Conservation (phyloP, 202 grass and related monocot species). For the Setaria viridis region DNA sequence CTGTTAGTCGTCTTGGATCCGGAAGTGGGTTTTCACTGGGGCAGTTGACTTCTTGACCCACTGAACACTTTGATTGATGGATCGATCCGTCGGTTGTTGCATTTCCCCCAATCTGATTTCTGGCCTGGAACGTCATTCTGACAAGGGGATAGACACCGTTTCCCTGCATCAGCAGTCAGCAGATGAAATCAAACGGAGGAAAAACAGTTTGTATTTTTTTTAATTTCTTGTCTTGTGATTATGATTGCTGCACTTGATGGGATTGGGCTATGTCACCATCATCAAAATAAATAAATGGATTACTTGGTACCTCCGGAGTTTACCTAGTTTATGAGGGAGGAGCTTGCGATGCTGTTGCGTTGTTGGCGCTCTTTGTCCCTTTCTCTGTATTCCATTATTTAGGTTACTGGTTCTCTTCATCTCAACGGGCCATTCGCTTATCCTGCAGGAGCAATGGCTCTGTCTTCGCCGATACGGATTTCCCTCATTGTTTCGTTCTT, state of each 20-base stretch:
- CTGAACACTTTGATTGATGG: neutral
- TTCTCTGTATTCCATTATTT: slow-evolving; percentile 2
- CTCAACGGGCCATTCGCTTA: neutral
- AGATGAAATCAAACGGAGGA: neutral
- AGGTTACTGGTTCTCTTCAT: slow-evolving; percentile 3
- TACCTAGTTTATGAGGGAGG: neutral
- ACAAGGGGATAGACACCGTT: no score
- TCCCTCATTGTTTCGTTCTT: slow-evolving; percentile 64
- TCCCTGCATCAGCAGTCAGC: neutral
- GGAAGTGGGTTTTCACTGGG: neutral
- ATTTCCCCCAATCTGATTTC: neutral
- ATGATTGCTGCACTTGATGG: neutral
- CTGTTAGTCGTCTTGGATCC: neutral
- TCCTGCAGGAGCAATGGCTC: slow-evolving; percentile 61
- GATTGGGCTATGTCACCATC: neutral
- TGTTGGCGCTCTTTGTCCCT: neutral
- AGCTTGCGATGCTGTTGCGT: neutral
- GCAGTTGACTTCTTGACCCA: neutral
- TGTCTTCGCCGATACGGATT: slow-evolving; percentile 50
- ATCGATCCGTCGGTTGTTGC: neutral
- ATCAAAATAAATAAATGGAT: neutral
- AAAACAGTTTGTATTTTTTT: neutral
- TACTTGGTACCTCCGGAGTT: neutral
- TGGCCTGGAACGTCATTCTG: neutral
- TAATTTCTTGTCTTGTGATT: neutral